These are phyloP conservation scores for Phytophthora rubi DNA, from an alignment of 352 stramenopile species.

Conservation along the genomic window DNA sequence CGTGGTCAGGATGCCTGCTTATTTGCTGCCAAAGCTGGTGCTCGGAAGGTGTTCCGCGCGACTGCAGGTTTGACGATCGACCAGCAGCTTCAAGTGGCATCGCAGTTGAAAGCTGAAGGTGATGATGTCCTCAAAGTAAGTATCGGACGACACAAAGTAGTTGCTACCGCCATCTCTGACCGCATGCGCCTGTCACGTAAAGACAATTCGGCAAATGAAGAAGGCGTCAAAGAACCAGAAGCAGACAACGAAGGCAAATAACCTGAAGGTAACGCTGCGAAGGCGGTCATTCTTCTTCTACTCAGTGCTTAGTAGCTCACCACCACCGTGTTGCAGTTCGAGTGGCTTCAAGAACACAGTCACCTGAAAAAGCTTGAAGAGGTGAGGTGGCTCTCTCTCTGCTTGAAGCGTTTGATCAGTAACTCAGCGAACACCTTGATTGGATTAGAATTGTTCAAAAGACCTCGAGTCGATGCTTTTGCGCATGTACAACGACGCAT, in stretches of 20 bases:
- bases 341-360: conserved; percentile 74
- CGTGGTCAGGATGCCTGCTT: not conserved
- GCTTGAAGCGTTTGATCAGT: not conserved
- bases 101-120: conserved; percentile 53
- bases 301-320: not conserved
- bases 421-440: not conserved
- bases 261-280: conserved; percentile 51
- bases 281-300: not conserved
- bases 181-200: not conserved
- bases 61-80: conserved; percentile 67
- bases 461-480: conserved; percentile 72
- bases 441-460: conserved; percentile 65
- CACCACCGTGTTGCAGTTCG: conserved; percentile 41
- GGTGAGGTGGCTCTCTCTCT: conserved; percentile 21
- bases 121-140: conserved; percentile 65
- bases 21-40: conserved; percentile 11
- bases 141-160: not conserved
- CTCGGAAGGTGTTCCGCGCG: conserved; percentile 67
- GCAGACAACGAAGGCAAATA: conserved; percentile 57
- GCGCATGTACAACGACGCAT: conserved; percentile 72
- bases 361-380: conserved; percentile 73
- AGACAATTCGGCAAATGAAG: conserved; percentile 78
- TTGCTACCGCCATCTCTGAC: not conserved
- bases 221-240: conserved; percentile 68
- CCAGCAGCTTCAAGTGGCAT: conserved; percentile 65